These are phyloP conservation scores for Posidonia oceanica DNA, from an alignment of 116 monocot genomes.

Conservation along the genomic window DNA sequence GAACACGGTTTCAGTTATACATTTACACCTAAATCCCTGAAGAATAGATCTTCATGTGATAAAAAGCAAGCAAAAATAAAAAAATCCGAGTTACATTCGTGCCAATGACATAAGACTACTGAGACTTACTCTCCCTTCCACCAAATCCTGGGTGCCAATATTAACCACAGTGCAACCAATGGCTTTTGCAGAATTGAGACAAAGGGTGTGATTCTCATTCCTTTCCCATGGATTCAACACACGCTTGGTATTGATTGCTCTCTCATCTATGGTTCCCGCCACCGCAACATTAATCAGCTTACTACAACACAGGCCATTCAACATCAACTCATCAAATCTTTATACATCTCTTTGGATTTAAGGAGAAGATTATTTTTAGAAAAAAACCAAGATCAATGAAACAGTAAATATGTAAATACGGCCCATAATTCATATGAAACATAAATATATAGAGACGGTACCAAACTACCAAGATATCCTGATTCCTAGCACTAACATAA, in stretches of 20 bases:
- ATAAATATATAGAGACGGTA: background rate
- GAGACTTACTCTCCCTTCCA: conserved; percentile 83
- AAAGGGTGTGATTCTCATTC: conserved; percentile 96
- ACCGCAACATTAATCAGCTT: conserved; percentile 97
- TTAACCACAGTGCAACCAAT: conserved; percentile 99
- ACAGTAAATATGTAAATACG: background rate
- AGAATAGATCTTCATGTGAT: too few relatives aligned
- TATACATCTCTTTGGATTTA: background rate
- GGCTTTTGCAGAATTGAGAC: conserved; percentile 95
- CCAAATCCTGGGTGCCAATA: conserved; percentile 94
- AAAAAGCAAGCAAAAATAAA: background rate
- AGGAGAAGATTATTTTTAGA: too few relatives aligned
- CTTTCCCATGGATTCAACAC: conserved; percentile 98
- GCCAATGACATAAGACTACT: background rate
- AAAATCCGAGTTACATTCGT: background rate
- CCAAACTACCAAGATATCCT: background rate
- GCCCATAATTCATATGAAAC: background rate
- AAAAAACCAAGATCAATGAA: too few relatives aligned
- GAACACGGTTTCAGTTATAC: too few relatives aligned
- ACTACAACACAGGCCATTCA: conserved; percentile 23
- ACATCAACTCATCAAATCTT: background rate
- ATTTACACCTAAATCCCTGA: too few relatives aligned
- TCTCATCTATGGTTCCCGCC: conserved; percentile 99
- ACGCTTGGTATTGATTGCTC: conserved; percentile 89
- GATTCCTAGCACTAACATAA: too few relatives aligned